Conservation (phyloP, 805 yeast species). For the Saccharomycopsis guyanensis region DNA sequence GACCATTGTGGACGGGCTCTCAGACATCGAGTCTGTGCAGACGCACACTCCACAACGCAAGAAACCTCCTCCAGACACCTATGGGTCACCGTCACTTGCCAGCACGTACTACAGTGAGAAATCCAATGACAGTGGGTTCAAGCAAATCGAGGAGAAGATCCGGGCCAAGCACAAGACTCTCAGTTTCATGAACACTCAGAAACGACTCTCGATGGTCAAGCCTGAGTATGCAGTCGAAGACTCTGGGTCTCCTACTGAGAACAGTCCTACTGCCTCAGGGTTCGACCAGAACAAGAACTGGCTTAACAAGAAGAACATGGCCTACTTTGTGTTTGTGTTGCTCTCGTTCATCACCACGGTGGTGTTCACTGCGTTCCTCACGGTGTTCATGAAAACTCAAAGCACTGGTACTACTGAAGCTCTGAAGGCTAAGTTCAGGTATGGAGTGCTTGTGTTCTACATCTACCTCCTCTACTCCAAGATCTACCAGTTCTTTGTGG, state of each 20-base stretch:
- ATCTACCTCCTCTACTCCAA: conserved; percentile 11
- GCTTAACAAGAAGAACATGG: conserved; percentile 1
- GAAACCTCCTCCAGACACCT: neutral
- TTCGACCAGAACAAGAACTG: neutral
- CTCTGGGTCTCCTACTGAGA: neutral
- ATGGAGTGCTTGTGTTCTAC: neutral
- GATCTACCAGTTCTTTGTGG: conserved; percentile 11
- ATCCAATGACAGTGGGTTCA: neutral
- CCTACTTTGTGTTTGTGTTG: conserved; percentile 6
- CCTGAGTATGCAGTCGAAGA: neutral
- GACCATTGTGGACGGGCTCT: neutral
- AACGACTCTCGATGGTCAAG: neutral
- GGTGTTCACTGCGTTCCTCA: neutral
- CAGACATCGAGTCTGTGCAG: neutral
- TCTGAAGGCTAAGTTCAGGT: neutral
- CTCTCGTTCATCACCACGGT: conserved; percentile 10
- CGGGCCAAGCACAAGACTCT: neutral
- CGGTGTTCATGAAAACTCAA: neutral
- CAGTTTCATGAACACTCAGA: too few species aligned
- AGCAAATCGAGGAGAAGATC: neutral
- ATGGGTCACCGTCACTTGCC: neutral
- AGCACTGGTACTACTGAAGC: neutral
- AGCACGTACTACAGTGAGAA: neutral
- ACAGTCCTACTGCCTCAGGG: too few species aligned
- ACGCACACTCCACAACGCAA: neutral